These are phyloP conservation scores for Solanum hybrid DNA, from an alignment of 305 asterid genomes.

Conservation along the genomic window DNA sequence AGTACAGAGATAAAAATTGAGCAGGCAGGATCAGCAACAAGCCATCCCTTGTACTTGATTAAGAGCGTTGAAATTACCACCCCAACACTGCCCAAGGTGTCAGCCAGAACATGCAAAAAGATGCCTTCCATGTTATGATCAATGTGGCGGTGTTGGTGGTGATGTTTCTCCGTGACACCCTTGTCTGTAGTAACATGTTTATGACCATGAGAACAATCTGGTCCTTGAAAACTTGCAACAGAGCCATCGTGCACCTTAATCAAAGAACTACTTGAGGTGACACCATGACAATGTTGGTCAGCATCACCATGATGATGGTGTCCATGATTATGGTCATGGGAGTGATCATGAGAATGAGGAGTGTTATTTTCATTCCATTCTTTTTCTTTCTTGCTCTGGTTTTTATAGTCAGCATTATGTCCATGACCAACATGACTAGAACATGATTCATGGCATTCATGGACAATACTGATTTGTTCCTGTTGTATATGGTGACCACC, in stretches of 20 bases:
- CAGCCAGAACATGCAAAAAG: conserved; percentile 92
- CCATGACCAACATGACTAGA: conserved; percentile 11
- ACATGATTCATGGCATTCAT: conserved; percentile 14
- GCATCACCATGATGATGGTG: conserved; percentile 9
- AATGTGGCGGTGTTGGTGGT: conserved; percentile 44
- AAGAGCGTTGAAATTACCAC: conserved; percentile 79
- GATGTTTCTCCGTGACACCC: conserved; percentile 23
- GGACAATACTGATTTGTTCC: conserved; percentile 15
- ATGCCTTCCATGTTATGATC: conserved; percentile 99
- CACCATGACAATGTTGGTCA: conserved; percentile 2
- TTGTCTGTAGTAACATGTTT: background rate
- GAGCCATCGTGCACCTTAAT: background rate
- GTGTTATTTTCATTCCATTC: background rate
- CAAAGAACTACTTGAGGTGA: background rate
- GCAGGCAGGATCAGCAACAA: conserved; percentile 89
- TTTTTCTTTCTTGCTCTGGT: background rate
- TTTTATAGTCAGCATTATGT: conserved; percentile 11
- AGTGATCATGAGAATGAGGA: conserved; percentile 3
- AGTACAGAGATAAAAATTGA: conserved; percentile 82
- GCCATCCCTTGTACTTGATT: conserved; percentile 91
- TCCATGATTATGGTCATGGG: conserved; percentile 13
- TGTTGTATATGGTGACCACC: conserved; percentile 11
- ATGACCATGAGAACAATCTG: conserved; percentile 7
- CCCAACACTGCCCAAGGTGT: conserved; percentile 93
- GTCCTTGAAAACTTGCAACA: background rate